These are phyloP conservation scores for Hypholoma fasciculare DNA, from an alignment of 768 basidiomycete genomes.

Conservation along the genomic window DNA sequence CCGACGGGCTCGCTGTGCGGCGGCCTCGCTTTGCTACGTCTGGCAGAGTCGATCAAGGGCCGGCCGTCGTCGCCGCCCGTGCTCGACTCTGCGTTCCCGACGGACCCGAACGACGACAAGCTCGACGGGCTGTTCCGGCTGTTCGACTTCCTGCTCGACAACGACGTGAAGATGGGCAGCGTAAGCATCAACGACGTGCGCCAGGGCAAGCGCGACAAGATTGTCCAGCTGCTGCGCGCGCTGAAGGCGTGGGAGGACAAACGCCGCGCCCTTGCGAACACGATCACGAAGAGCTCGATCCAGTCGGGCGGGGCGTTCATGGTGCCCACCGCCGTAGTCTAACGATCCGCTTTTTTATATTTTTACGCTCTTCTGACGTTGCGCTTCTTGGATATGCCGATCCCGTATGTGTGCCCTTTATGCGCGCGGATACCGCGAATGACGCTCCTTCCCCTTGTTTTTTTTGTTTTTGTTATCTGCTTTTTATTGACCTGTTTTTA, in stretches of 20 bases:
- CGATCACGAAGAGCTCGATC: slow-evolving; percentile 19
- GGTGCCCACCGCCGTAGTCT: slow-evolving; percentile 7
- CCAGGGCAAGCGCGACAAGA: slow-evolving; percentile 78
- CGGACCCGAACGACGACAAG: slow-evolving; percentile 68
- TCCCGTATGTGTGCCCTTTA: no score
- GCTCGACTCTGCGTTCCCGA: slow-evolving; percentile 77
- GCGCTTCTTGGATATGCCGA: no score
- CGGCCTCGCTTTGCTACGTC: slow-evolving; percentile 79
- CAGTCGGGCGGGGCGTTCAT: slow-evolving; percentile 17
- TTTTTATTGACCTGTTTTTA: no score
- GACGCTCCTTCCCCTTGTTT: no score
- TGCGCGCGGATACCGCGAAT: no score
- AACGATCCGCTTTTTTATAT: no score
- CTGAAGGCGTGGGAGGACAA: slow-evolving; percentile 83
- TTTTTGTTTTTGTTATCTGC: no score
- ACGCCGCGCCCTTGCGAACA: slow-evolving; percentile 30
- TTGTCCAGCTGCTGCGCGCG: slow-evolving; percentile 75
- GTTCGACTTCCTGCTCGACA: slow-evolving; percentile 92
- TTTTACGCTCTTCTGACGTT: no score
- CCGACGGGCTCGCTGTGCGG: slow-evolving; percentile 45
- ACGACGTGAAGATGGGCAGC: slow-evolving; percentile 87
- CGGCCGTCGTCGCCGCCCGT: slow-evolving; percentile 67
- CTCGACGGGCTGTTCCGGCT: slow-evolving; percentile 85
- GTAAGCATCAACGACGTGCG: slow-evolving; percentile 94
- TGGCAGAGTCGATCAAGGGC: slow-evolving; percentile 81